Evolutionary conservation across 1,284 basidiomycete genomes (phyloP), one percentile per base, ranked within the genome.

Genomic region (Trametes polyzona): DNA sequence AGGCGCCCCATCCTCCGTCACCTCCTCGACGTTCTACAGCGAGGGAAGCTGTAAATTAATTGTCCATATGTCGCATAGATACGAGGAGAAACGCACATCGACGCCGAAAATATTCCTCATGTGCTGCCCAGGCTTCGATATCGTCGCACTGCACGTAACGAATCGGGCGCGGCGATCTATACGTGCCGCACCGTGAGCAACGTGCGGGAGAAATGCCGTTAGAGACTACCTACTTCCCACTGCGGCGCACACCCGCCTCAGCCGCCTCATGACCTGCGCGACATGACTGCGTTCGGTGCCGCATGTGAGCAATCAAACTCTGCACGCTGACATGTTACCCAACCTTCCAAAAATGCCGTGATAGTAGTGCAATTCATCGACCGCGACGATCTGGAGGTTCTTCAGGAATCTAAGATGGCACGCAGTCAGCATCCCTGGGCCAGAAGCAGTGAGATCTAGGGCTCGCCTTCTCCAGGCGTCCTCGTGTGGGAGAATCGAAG

Each of bases 131-230:
- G 95, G 93, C 62, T 93, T 90, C 8, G 85, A 79, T 37, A 96
- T 91, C 0, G 95, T 96, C 19, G 94, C 94, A 65, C 91, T 95
- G 70, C 94, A 96, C 26, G 93, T 95, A 4, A 96, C 83, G 67
- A 94, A 95, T 26, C 78, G 80, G 4, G 85, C 73, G 0, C 75
- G 73, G 29, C 73, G 71, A 66, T 93, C 90, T 92, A 57, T 26
- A n/a, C 9, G 36, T 10, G 24, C 3, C 10, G 4, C 33, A 17
- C n/a, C 21, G 17, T 47, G 21, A 52, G 41, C 32, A 52, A 17
- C n/a, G n/a, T 14, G 26, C 35, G 37, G 16, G 9, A 33, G 46
- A 6, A 8, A 19, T 53, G 39, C 27, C 17, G 30, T 9, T 26
- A 47, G 19, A 52, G 33, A 10, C 26, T 26, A 77, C 84, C 67